Base-by-base conservation (phyloP, 2,329 filamentous ascomycete genomes). In the Claviceps sorghi region DNA sequence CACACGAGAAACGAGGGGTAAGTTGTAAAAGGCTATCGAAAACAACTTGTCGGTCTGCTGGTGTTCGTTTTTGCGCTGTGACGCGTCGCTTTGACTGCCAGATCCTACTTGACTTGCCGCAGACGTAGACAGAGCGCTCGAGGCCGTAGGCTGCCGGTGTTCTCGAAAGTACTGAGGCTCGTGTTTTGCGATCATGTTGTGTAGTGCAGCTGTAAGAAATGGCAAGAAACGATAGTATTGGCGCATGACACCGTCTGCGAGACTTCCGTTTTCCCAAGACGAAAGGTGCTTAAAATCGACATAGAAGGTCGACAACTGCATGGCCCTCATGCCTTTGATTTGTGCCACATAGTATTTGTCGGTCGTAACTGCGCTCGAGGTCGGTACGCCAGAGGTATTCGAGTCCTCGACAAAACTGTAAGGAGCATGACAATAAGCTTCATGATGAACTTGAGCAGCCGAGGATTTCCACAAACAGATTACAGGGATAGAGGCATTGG, bases 41-140 rank as follows among this genome's bases (percentile, higher is more conserved):
- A 98, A 97, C 40, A 98, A 76, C 73, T 95, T 96, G 70, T 98
- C 93, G 0, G 93, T 96, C 71, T 96, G 90, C 67, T 96, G 90
- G 66, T 95, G 88, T 67, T 95, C 89, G 52, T 84, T 82, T 32
- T 87, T 94, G 69, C 88, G 85, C 60, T 82, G 80, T 45, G 82
- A 79, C 43, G 82, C 76, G 17, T 87, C 84, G 17, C 78, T 77
- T 61, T 83, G 79, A 61, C 74, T 82, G 38, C 73, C 76, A 8
- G 79, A 79, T 52, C 80, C 80, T 38, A 76, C 71, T 53, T 80
- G 79, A 61, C 80, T 84, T 30, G 74, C 73, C 26, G 77, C 83
- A 1, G 87, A 84, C 5, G 83, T 83, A 1, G 86, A 80, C 57
- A 83, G 76, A 51, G 80, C 83, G 55, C 84, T 86, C 17, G 84